These are phyloP conservation scores for Arabidopsis suecica DNA, from an alignment of 345 rosid genomes.

Conservation along the genomic window DNA sequence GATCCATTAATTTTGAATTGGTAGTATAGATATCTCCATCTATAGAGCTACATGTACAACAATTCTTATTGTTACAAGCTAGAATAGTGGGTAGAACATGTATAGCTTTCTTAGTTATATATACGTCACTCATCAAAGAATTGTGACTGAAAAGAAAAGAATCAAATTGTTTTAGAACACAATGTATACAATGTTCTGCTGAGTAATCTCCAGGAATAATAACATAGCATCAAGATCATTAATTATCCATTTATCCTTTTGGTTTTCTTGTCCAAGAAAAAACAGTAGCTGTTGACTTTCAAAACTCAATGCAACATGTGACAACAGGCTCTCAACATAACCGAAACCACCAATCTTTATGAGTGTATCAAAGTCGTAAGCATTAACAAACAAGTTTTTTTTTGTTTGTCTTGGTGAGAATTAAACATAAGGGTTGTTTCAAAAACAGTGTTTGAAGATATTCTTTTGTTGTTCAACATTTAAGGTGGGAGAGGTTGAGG, in stretches of 20 bases:
- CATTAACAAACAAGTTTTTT: slow-evolving; percentile 31
- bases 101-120: slow-evolving; percentile 4
- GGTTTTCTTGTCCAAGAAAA: slow-evolving; percentile 32
- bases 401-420: slow-evolving; percentile 13
- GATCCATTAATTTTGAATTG: neutral
- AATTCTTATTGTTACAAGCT: slow-evolving; percentile 12
- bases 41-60: neutral
- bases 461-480: slow-evolving; percentile 42
- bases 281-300: slow-evolving; percentile 36
- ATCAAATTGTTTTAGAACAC: neutral
- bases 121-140: neutral
- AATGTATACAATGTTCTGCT: slow-evolving; percentile 5
- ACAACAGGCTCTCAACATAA: slow-evolving; percentile 10
- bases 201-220: slow-evolving; percentile 10
- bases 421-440: slow-evolving; percentile 34
- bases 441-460: slow-evolving; percentile 35
- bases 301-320: slow-evolving; percentile 22
- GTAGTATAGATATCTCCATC: slow-evolving; percentile 3
- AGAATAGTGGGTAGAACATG: neutral
- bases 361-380: slow-evolving; percentile 45
- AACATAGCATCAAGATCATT: slow-evolving; percentile 8
- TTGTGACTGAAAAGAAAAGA: slow-evolving; percentile 2
- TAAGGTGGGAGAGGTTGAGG: slow-evolving; percentile 47
- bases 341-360: slow-evolving; percentile 21
- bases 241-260: no score